These are phyloP conservation scores for Xylaria multiplex DNA, from an alignment of 2,329 filamentous ascomycete genomes.

Conservation along the genomic window DNA sequence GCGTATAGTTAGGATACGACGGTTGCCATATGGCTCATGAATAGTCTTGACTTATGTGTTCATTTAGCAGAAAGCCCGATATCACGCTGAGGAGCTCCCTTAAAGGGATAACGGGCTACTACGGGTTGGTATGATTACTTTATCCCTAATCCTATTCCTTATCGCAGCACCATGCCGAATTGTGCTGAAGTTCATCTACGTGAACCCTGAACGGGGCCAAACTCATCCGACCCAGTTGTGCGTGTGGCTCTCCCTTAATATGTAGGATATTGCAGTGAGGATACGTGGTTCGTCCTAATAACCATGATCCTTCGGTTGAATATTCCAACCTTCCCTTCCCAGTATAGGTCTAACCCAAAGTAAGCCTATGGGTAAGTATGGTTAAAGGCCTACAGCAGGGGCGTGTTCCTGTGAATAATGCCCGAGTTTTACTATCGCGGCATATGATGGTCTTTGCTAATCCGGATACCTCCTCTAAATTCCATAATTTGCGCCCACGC, in stretches of 20 bases:
- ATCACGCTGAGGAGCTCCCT: not conserved
- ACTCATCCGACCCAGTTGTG: conserved; percentile 32
- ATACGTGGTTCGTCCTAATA: conserved; percentile 44
- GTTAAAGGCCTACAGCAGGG: conserved; percentile 37
- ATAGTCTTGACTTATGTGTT: not conserved
- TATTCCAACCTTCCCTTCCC: conserved; percentile 38
- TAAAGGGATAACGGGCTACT: not conserved
- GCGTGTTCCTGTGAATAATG: conserved; percentile 26
- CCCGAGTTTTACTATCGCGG: not conserved
- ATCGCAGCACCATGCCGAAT: not conserved
- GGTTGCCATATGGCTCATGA: not conserved
- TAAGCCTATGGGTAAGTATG: conserved; percentile 47
- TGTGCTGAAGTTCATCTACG: not conserved
- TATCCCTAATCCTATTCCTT: not conserved
- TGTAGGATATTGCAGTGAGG: conserved; percentile 48
- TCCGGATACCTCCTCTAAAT: not conserved
- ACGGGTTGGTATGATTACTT: not conserved
- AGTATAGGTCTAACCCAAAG: conserved; percentile 48
- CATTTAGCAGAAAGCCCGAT: not conserved
- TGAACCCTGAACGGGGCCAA: not conserved
- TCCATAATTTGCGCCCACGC: not conserved
- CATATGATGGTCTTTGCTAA: not conserved
- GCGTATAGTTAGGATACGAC: not conserved
- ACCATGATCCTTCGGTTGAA: conserved; percentile 46
- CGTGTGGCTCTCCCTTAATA: conserved; percentile 32